These are phyloP conservation scores for Harrya chromipes DNA, from an alignment of 768 basidiomycete genomes.

Conservation along the genomic window DNA sequence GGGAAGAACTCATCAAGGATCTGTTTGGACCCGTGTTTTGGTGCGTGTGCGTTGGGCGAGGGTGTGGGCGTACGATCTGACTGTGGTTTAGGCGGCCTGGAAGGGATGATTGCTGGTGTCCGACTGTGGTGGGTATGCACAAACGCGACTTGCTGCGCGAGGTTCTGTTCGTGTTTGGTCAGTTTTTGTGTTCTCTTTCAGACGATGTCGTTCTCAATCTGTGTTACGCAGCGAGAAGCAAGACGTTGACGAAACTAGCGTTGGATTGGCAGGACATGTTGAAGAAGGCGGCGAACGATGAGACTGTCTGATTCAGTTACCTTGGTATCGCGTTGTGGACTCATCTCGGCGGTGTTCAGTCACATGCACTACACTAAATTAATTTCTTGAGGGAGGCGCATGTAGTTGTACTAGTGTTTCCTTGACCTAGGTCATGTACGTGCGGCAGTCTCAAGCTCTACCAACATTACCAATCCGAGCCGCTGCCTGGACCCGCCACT, in stretches of 20 bases:
- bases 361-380: too few relatives aligned
- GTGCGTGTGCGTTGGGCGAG: slow-evolving; percentile 44
- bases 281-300: slow-evolving; percentile 59
- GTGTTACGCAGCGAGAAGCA: slow-evolving; percentile 56
- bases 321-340: too few relatives aligned
- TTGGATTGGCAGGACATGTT: slow-evolving; percentile 81
- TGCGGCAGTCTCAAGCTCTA: not conserved
- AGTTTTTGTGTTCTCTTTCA: slow-evolving; percentile 22
- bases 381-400: not conserved
- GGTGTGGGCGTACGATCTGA: not conserved
- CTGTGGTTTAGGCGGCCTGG: slow-evolving; percentile 55
- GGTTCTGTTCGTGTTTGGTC: slow-evolving; percentile 76
- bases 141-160: slow-evolving; percentile 86
- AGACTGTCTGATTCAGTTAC: slow-evolving; percentile 20
- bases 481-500: not conserved
- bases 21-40: slow-evolving; percentile 88
- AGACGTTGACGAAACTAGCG: slow-evolving; percentile 70
- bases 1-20: slow-evolving; percentile 88
- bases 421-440: slow-evolving; percentile 1
- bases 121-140: slow-evolving; percentile 63
- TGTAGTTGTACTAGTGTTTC: not conserved
- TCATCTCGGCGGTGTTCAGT: too few relatives aligned
- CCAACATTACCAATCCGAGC: not conserved
- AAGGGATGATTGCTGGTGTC: slow-evolving; percentile 60
- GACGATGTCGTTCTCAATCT: slow-evolving; percentile 4